These are phyloP conservation scores for Mycosarcoma mackinlayi DNA, from an alignment of 1,284 basidiomycete species.

Conservation along the genomic window DNA sequence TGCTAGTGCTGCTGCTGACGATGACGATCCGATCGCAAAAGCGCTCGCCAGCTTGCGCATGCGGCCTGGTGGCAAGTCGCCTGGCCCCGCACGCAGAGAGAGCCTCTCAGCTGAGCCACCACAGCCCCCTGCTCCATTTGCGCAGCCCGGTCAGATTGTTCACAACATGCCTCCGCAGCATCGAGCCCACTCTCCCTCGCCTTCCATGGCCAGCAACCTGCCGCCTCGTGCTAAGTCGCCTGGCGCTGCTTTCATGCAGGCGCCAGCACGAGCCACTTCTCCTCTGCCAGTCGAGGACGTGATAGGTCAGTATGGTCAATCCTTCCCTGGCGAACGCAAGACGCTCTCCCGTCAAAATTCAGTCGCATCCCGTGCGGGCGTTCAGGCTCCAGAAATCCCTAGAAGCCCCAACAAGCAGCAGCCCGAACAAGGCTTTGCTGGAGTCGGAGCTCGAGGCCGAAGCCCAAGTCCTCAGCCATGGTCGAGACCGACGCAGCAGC, in stretches of 20 bases:
- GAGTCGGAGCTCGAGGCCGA: slow-evolving; percentile 58
- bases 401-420: slow-evolving; percentile 39
- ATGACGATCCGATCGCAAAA: slow-evolving; percentile 79
- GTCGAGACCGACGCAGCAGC: slow-evolving; percentile 37
- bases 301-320: slow-evolving; percentile 81
- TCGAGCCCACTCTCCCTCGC: slow-evolving; percentile 46
- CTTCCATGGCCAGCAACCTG: slow-evolving; percentile 41
- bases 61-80: slow-evolving; percentile 55
- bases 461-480: slow-evolving; percentile 64
- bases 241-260: slow-evolving; percentile 79
- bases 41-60: slow-evolving; percentile 74
- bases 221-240: slow-evolving; percentile 77
- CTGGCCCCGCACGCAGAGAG: slow-evolving; percentile 46
- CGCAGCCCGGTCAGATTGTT: slow-evolving; percentile 42
- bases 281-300: slow-evolving; percentile 79
- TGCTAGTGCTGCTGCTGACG: slow-evolving; percentile 64
- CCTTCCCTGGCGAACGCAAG: slow-evolving; percentile 83
- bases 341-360: slow-evolving; percentile 62
- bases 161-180: slow-evolving; percentile 47
- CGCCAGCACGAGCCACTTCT: slow-evolving; percentile 72
- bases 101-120: slow-evolving; percentile 31
- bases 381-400: slow-evolving; percentile 12
- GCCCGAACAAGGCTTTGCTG: slow-evolving; percentile 55
- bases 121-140: slow-evolving; percentile 24
- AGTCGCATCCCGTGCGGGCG: slow-evolving; percentile 43